These are phyloP conservation scores for Sugiyamaella grinbergsii DNA, from an alignment of 1,139 yeast genomes.

Conservation along the genomic window DNA sequence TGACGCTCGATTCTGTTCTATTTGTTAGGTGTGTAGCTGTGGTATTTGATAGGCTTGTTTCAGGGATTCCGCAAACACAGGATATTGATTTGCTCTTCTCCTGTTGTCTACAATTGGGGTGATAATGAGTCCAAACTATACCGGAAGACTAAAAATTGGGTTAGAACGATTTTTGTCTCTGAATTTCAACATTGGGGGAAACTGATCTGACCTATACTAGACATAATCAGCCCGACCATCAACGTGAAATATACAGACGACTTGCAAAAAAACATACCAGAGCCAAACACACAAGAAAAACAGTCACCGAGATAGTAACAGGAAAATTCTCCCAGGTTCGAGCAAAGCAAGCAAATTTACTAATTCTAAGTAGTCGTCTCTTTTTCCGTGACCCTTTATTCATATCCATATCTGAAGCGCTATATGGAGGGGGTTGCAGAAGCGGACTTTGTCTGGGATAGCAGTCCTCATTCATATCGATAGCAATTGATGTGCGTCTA, in stretches of 20 bases:
- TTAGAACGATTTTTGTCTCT: no score
- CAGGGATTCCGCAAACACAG: constrained; percentile 2
- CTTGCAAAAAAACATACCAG: neutral
- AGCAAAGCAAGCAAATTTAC: neutral
- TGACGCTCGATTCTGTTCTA: neutral
- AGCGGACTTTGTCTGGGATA: neutral
- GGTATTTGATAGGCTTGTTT: neutral
- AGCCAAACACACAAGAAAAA: constrained; percentile 5
- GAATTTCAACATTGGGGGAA: no score
- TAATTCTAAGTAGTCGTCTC: neutral
- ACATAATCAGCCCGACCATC: neutral
- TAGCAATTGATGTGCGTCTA: neutral
- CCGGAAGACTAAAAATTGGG: constrained; percentile 7
- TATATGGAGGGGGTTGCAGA: constrained; percentile 5
- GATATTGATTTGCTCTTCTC: neutral
- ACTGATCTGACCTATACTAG: no score
- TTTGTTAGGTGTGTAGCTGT: neutral
- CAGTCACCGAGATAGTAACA: constrained; percentile 6
- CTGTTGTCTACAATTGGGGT: neutral
- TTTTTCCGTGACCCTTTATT: neutral
- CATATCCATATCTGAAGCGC: constrained; percentile 2
- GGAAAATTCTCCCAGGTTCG: constrained; percentile 8
- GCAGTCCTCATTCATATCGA: neutral
- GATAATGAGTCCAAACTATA: constrained; percentile 12
- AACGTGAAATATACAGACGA: neutral